Evolutionary conservation across 2,329 filamentous ascomycete species (phyloP), one percentile per base, ranked within the genome.

Genomic region (Botryotinia narcissicola): DNA sequence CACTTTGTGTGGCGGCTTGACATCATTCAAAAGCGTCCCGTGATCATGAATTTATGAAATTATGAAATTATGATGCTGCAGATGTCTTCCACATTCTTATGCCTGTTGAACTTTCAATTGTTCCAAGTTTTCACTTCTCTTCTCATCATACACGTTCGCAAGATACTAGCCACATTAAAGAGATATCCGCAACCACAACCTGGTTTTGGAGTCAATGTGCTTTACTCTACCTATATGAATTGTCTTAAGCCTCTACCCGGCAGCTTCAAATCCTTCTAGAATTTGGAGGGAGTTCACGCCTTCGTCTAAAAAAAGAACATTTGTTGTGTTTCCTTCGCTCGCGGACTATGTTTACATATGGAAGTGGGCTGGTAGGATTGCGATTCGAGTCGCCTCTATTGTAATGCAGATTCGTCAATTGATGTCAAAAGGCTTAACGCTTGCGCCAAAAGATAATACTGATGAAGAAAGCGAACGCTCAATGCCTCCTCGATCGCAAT

Each of bases 1-100:
- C 66, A 68, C 66, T 25, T 51, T 42, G 66, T 57, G 66, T 68
- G 66, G 66, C 66, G 48, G 25, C 16, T 42, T 68, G 66, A 68
- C 66, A 68, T 68, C 48, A 57, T 68, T 57, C 14, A 16, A 3
- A 42, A 14, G 40, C 12, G 12, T 42, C 40, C 40, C 46, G 25
- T 42, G 37, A 62, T 62, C 37, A 44, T 62, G 60, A 14, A 61
- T 40, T 22, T 37, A 25, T 12, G 22, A 37, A 8, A 7, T 37
- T 37, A 37, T 37, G 37, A 48, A 48, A 25, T 51, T 25, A 51
- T 51, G 48, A 51, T 51, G 48, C 48, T 7, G n/a, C n/a, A n/a
- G n/a, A n/a, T n/a, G 4, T 3, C 48, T 51, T 5, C 25, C 10
- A 5, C 25, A 51, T n/a, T 51, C 48, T 29, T 6, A 20, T 29